phyloP scores from a whole-genome alignment of 202 grass and related monocot species.

The Miscanthus sacchariflorus region DNA sequence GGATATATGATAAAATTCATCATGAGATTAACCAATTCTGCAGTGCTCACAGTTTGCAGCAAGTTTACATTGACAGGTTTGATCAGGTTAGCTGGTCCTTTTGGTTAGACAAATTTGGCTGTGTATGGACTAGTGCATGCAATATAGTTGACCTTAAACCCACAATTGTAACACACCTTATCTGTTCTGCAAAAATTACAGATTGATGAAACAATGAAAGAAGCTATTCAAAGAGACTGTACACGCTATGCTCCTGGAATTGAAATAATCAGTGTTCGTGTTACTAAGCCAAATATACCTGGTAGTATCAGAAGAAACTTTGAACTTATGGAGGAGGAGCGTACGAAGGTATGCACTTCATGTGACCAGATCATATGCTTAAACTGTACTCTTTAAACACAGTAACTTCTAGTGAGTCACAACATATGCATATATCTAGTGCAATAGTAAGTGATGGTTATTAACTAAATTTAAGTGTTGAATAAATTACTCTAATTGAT shows the following conservation, averaged over 20 bases:
- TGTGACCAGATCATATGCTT: slow-evolving; percentile 29
- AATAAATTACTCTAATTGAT: slow-evolving; percentile 15
- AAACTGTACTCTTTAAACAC: neutral
- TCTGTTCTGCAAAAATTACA: slow-evolving; percentile 55
- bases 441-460: slow-evolving; percentile 19
- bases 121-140: neutral
- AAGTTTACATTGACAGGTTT: slow-evolving; percentile 99
- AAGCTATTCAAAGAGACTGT: slow-evolving; percentile 95
- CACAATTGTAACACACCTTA: slow-evolving; percentile 20
- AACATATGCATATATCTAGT: slow-evolving; percentile 20
- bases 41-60: slow-evolving; percentile 91
- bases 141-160: slow-evolving; percentile 34
- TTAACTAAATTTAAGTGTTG: neutral
- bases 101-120: slow-evolving; percentile 10
- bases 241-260: slow-evolving; percentile 98
- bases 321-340: slow-evolving; percentile 99
- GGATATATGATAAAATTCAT: slow-evolving; percentile 99
- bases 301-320: slow-evolving; percentile 89
- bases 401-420: neutral
- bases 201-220: slow-evolving; percentile 99
- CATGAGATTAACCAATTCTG: slow-evolving; percentile 99
- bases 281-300: slow-evolving; percentile 98
- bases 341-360: slow-evolving; percentile 82
- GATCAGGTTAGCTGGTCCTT: slow-evolving; percentile 79
- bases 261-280: slow-evolving; percentile 93